Conservation (phyloP, 768 basidiomycete genomes). For the Mrakia gelida region DNA sequence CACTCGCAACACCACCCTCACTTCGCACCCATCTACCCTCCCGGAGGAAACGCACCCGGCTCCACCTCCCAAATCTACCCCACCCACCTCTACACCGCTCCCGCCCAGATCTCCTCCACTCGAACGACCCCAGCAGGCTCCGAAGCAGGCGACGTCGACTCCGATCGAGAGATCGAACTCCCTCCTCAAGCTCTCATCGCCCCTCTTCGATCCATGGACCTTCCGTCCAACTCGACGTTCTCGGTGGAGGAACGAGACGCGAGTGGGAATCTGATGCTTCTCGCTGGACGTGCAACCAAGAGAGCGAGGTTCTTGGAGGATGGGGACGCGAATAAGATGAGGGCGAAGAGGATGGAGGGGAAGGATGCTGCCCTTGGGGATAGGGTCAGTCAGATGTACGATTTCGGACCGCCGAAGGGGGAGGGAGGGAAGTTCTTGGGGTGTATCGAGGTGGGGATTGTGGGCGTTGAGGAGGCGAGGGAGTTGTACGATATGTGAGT, state of each 20-base stretch:
- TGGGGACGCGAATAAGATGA: constrained; percentile 10
- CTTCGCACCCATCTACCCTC: background rate
- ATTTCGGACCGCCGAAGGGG: constrained; percentile 55
- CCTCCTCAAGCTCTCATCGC: constrained; percentile 6
- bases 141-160: constrained; percentile 13
- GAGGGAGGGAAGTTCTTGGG: constrained; percentile 55
- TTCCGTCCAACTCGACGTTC: constrained; percentile 46
- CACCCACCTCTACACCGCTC: constrained; percentile 5
- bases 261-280: constrained; percentile 17
- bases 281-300: constrained; percentile 18
- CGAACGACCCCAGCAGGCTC: constrained; percentile 26
- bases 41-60: too few species aligned
- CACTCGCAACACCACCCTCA: constrained; percentile 4
- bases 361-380: constrained; percentile 60
- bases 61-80: constrained; percentile 1
- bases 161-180: constrained; percentile 23
- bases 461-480: constrained; percentile 75
- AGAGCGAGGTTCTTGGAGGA: constrained; percentile 15
- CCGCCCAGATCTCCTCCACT: constrained; percentile 22
- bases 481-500: constrained; percentile 79
- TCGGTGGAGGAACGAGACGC: constrained; percentile 60
- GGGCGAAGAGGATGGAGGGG: constrained; percentile 28
- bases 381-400: constrained; percentile 2
- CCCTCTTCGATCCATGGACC: constrained; percentile 7
- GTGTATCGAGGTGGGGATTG: constrained; percentile 46